These are phyloP conservation scores for Russula sp. DNA, from an alignment of 768 basidiomycete genomes.

Conservation along the genomic window DNA sequence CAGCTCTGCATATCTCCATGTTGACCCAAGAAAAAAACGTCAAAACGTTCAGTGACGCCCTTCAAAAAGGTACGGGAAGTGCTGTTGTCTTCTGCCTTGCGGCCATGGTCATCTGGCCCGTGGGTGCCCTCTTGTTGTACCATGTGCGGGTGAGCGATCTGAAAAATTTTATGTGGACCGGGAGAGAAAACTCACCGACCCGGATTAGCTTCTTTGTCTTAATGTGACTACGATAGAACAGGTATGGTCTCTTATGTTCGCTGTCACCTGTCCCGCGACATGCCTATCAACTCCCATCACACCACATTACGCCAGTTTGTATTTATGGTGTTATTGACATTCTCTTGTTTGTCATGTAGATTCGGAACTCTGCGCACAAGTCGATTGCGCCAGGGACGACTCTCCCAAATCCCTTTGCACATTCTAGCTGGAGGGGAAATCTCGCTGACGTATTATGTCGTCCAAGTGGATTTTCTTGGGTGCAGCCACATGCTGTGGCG, in stretches of 20 bases:
- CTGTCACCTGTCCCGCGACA: conserved; percentile 15
- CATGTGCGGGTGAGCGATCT: conserved; percentile 67
- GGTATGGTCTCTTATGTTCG: conserved; percentile 34
- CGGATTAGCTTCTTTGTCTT: conserved; percentile 59
- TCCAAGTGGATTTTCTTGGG: conserved; percentile 74
- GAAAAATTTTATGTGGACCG: not conserved
- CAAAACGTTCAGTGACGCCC: conserved; percentile 38
- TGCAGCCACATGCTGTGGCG: conserved; percentile 51
- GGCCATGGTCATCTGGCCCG: conserved; percentile 73
- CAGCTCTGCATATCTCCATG: conserved; percentile 73
- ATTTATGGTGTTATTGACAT: conserved; percentile 14
- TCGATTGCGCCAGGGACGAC: conserved; percentile 52
- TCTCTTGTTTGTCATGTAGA: conserved; percentile 37
- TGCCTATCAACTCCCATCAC: conserved; percentile 9
- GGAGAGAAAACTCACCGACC: conserved; percentile 6
- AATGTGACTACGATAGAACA: conserved; percentile 97
- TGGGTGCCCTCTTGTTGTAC: conserved; percentile 70
- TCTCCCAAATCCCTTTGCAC: conserved; percentile 83
- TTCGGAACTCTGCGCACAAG: conserved; percentile 80
- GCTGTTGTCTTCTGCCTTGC: conserved; percentile 73
- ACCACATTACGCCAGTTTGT: conserved; percentile 16
- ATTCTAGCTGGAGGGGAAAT: conserved; percentile 70
- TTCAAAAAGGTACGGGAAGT: conserved; percentile 57
- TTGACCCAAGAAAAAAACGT: conserved; percentile 46
- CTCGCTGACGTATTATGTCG: conserved; percentile 70